Evolutionary conservation across 192 early-diverging fungal species (phyloP).

Genomic region (Powellomyces hirtus): DNA sequence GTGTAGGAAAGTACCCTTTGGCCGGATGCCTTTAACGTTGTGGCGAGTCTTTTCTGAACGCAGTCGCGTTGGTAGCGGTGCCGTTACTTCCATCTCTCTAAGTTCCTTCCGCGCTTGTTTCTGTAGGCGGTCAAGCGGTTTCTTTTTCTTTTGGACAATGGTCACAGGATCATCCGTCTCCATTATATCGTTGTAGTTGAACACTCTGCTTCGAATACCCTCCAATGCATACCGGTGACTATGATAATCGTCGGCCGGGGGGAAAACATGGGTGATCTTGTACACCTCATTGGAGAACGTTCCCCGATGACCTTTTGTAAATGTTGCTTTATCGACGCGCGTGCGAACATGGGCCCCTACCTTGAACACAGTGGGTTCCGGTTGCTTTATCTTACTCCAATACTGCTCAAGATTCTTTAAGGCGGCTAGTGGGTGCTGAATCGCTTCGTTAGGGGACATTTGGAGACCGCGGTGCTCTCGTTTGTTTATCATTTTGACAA

Average conservation of each 20-base stretch:
- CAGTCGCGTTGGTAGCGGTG: not conserved
- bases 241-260: constrained; percentile 1
- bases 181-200: constrained; percentile 16
- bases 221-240: not conserved
- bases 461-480: constrained; percentile 6
- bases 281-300: constrained; percentile 14
- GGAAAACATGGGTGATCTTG: not conserved
- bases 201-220: not conserved
- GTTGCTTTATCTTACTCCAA: constrained; percentile 5
- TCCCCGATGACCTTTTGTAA: constrained; percentile 3
- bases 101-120: constrained; percentile 18
- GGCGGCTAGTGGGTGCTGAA: constrained; percentile 1
- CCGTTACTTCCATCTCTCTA: not conserved
- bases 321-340: not conserved
- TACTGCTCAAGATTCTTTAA: constrained; percentile 6
- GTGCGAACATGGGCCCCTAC: constrained; percentile 4
- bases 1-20: not conserved
- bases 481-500: constrained; percentile 4
- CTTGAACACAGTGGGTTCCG: not conserved
- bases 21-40: no score
- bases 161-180: not conserved
- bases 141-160: not conserved
- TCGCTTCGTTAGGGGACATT: constrained; percentile 16
- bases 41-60: not conserved
- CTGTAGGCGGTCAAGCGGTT: not conserved